Evolutionary conservation across 805 yeast species (phyloP), one percentile per base, ranked within the genome.

Genomic region (Lachancea kluyveri): DNA sequence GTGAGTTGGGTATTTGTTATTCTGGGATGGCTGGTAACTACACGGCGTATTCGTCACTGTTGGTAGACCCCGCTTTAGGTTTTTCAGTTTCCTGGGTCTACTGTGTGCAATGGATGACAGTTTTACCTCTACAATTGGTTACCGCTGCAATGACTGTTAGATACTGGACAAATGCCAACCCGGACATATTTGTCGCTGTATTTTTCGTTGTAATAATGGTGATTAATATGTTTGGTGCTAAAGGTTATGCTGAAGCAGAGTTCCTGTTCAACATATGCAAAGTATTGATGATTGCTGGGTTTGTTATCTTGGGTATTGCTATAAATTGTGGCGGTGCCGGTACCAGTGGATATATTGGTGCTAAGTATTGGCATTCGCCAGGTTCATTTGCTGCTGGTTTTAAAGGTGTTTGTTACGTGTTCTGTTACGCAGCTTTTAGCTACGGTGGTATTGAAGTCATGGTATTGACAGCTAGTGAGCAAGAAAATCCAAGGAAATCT

Each of bases 71-170:
- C 18, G 72, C 83, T 19, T 67, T 75, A 56, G 85, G 85, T 6
- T 79, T 79, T 51, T 79, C 86, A 34, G 73, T 78, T 53, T 82
- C 80, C 25, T 76, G 82, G 81, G 70, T 75, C 53, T 78, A 77
- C 45, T 74, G 70, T 31, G 56, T 79, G 42, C 79, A 75, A 51
- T 74, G 77, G 76, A 54, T 76, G 14, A 77, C 77, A 11, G 67
- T 77, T 20, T 59, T 79, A 30, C 85, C 87, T 1, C 62, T 78
- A 37, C 86, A 79, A 47, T 60, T 77, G 35, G 74, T 73, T 25
- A 77, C 80, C 1, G 74, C 79, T 4, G 62, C 77, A 4, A 60
- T 75, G 41, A 64, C 75, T 4, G 60, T 74, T 24, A 53, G 64
- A 43, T 76, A 56, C 45, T 75, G 82, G 82, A 58, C 55, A 28